A percentile compares a stretch with the other conserved stretches of the same genome.
These are phyloP conservation scores for Serendipita sp. DNA, from an alignment of 768 basidiomycete genomes.

Conservation along the genomic window DNA sequence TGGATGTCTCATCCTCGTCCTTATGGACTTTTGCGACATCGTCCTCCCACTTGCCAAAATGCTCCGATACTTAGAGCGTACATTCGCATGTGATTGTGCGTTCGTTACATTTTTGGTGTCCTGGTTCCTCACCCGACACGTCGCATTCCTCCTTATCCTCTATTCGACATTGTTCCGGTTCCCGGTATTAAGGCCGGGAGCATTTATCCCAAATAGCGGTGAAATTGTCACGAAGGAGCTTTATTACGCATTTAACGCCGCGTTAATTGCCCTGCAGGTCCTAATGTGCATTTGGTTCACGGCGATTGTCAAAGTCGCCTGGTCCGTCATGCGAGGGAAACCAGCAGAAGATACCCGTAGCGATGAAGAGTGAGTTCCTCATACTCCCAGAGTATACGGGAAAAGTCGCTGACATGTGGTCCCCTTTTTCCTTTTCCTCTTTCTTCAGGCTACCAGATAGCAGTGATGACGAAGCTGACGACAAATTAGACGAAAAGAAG, in stretches of 20 bases:
- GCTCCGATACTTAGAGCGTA: slow-evolving; percentile 63
- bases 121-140: slow-evolving; percentile 82
- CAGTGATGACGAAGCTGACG: background rate
- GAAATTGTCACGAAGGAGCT: slow-evolving; percentile 34
- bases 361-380: slow-evolving; percentile 42
- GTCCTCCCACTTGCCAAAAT: slow-evolving; percentile 91
- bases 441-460: background rate
- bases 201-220: slow-evolving; percentile 44
- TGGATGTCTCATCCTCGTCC: slow-evolving; percentile 73
- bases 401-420: background rate
- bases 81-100: slow-evolving; percentile 47
- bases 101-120: slow-evolving; percentile 75
- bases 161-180: slow-evolving; percentile 39
- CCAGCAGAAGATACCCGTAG: slow-evolving; percentile 75
- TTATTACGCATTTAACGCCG: slow-evolving; percentile 32
- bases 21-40: slow-evolving; percentile 94
- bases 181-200: slow-evolving; percentile 31
- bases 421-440: background rate
- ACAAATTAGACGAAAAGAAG: background rate
- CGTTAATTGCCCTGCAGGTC: slow-evolving; percentile 48
- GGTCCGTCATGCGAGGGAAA: slow-evolving; percentile 52
- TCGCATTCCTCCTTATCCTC: slow-evolving; percentile 62
- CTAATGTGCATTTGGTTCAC: slow-evolving; percentile 71
- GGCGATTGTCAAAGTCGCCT: slow-evolving; percentile 75
- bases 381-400: background rate